Conservation (phyloP, 805 yeast genomes). For the Candida railenensis region DNA sequence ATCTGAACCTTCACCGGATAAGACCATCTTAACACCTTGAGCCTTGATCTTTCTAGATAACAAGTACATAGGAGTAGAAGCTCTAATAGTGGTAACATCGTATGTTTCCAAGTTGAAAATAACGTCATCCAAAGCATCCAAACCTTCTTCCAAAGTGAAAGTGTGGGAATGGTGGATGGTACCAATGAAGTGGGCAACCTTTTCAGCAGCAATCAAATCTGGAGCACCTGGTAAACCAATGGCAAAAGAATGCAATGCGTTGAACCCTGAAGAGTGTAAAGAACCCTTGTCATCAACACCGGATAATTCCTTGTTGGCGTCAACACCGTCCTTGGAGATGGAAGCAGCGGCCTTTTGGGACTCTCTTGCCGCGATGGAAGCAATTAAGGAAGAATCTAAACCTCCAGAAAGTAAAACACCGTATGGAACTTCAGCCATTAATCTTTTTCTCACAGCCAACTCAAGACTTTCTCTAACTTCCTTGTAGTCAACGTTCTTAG, state of each 20-base stretch:
- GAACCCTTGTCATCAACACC: constrained; percentile 92
- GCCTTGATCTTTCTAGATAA: constrained; percentile 97
- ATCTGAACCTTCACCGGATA: constrained; percentile 98
- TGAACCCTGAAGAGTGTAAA: constrained; percentile 70
- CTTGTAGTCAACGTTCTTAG: constrained; percentile 70
- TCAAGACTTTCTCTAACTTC: constrained; percentile 79
- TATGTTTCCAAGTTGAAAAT: constrained; percentile 95
- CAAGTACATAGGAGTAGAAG: constrained; percentile 98
- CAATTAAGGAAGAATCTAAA: constrained; percentile 93
- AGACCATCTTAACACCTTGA: constrained; percentile 99
- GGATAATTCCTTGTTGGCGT: constrained; percentile 70
- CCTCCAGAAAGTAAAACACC: constrained; percentile 98
- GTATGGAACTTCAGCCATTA: constrained; percentile 99
- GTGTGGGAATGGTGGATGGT: constrained; percentile 98
- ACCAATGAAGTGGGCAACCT: constrained; percentile 94
- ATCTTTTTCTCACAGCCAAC: constrained; percentile 95
- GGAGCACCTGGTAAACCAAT: constrained; percentile 98
- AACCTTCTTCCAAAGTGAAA: constrained; percentile 94
- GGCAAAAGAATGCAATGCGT: constrained; percentile 92
- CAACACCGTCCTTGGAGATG: constrained; percentile 46
- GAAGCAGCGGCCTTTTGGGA: constrained; percentile 69
- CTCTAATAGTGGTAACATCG: constrained; percentile 98
- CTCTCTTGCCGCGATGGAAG: constrained; percentile 96
- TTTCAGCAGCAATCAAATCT: constrained; percentile 92
- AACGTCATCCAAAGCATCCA: constrained; percentile 92